Evolutionary conservation across 2,329 filamentous ascomycete species (phyloP).

Genomic region (Diaporthe humulicola): DNA sequence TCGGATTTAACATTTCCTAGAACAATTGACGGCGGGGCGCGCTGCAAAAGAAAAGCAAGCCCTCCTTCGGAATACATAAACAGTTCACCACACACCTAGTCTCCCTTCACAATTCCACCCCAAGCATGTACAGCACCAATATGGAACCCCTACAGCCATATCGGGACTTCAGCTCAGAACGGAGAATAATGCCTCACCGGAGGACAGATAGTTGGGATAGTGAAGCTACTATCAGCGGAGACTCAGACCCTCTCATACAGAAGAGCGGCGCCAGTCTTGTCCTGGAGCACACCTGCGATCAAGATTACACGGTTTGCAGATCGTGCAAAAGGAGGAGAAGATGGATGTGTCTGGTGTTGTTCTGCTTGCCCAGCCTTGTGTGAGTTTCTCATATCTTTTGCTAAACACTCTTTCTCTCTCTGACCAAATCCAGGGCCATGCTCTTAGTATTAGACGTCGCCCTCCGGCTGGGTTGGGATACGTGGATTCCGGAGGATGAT

Average conservation of each 20-base stretch:
- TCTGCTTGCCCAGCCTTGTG: conserved; percentile 6
- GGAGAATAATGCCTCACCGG: neutral
- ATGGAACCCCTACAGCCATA: neutral
- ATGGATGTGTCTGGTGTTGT: conserved; percentile 5
- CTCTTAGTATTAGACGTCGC: conserved; percentile 39
- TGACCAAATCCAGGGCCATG: conserved; percentile 21
- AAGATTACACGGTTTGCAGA: neutral
- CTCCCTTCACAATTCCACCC: neutral
- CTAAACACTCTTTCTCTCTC: neutral
- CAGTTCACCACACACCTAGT: neutral
- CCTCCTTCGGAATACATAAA: conserved; percentile 5
- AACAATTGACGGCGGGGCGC: neutral
- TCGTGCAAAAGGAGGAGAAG: conserved; percentile 15
- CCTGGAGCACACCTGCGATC: neutral
- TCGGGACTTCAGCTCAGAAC: neutral
- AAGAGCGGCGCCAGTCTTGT: neutral
- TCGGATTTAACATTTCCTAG: neutral
- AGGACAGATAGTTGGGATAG: conserved; percentile 34
- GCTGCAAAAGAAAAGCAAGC: neutral
- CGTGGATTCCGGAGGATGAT: conserved; percentile 38
- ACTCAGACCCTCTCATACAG: neutral
- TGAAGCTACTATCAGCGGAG: conserved; percentile 25
- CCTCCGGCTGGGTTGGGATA: conserved; percentile 37
- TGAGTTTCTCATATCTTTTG: neutral
- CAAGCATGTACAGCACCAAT: neutral